phyloP scores from a whole-genome alignment of 208 protist genomes.

The Sergeia podlipaevii region DNA sequence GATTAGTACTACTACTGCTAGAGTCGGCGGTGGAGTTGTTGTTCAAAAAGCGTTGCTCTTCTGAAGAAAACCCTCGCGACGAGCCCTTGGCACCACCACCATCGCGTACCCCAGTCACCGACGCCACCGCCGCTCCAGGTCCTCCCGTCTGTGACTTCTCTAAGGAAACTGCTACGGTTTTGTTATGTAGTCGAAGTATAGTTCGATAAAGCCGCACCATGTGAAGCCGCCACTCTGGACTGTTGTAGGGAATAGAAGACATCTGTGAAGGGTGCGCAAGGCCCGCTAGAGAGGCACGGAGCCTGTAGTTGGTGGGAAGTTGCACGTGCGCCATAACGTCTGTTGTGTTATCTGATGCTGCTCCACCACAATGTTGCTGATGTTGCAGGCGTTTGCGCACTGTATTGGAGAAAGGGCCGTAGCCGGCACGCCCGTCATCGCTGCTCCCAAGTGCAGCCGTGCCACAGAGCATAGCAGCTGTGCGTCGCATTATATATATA shows the following conservation, averaged over 20 bases:
- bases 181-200: constrained; percentile 80
- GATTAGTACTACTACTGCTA: too few species aligned
- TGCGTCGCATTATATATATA: too few species aligned
- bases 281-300: constrained; percentile 51
- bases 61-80: too few species aligned
- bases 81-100: background rate
- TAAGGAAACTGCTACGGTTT: constrained; percentile 56
- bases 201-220: constrained; percentile 73
- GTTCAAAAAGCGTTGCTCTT: background rate
- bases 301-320: constrained; percentile 39
- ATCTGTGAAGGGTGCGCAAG: constrained; percentile 65
- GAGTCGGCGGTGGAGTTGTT: too few species aligned
- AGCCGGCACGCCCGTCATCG: constrained; percentile 23
- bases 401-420: constrained; percentile 58
- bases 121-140: constrained; percentile 21
- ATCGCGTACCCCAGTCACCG: constrained; percentile 20
- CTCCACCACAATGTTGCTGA: background rate
- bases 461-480: background rate
- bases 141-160: constrained; percentile 15
- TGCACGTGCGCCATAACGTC: constrained; percentile 43
- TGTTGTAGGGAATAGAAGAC: constrained; percentile 26
- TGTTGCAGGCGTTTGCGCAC: constrained; percentile 5
- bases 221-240: constrained; percentile 48
- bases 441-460: background rate
- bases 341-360: background rate